phyloP scores from a whole-genome alignment of 2,329 filamentous ascomycete genomes.

The Claviceps africana region DNA sequence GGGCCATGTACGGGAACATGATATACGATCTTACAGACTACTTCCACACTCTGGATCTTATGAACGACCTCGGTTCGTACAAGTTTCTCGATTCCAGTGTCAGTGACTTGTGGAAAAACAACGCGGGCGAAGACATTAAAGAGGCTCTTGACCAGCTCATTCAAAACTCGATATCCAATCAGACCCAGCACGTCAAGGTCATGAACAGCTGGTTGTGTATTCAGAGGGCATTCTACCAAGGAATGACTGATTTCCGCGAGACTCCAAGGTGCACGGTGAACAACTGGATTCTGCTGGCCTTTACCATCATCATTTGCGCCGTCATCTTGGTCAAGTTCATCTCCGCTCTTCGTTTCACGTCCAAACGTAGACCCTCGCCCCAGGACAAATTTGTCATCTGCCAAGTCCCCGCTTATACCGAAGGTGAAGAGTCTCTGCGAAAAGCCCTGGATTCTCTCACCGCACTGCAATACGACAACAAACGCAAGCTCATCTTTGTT shows the following conservation, averaged over 20 bases:
- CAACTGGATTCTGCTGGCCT: slow-evolving; percentile 78
- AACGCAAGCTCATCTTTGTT: slow-evolving; percentile 89
- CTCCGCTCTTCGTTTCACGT: slow-evolving; percentile 82
- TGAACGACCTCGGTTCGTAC: slow-evolving; percentile 43
- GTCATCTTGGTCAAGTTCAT: slow-evolving; percentile 84
- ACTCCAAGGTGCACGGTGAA: slow-evolving; percentile 67
- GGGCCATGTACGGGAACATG: slow-evolving; percentile 62
- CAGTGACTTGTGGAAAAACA: slow-evolving; percentile 53
- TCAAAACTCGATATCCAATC: slow-evolving; percentile 32
- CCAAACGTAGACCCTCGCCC: slow-evolving; percentile 73
- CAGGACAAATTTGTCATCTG: slow-evolving; percentile 99
- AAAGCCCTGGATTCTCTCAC: slow-evolving; percentile 92
- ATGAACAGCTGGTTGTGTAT: slow-evolving; percentile 65
- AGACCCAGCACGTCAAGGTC: slow-evolving; percentile 35
- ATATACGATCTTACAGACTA: slow-evolving; percentile 91
- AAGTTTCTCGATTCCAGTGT: slow-evolving; percentile 60
- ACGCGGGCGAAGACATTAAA: slow-evolving; percentile 70
- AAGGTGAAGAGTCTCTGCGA: slow-evolving; percentile 87
- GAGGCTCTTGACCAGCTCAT: slow-evolving; percentile 44
- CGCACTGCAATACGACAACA: slow-evolving; percentile 92
- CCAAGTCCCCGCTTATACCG: slow-evolving; percentile 93
- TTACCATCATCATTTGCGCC: slow-evolving; percentile 67
- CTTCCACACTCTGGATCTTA: slow-evolving; percentile 56
- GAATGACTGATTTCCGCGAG: slow-evolving; percentile 72
- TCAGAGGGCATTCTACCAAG: slow-evolving; percentile 69